Evolutionary conservation across 257 asterid genomes (phyloP).

Genomic region (Nicotiana benthamiana): DNA sequence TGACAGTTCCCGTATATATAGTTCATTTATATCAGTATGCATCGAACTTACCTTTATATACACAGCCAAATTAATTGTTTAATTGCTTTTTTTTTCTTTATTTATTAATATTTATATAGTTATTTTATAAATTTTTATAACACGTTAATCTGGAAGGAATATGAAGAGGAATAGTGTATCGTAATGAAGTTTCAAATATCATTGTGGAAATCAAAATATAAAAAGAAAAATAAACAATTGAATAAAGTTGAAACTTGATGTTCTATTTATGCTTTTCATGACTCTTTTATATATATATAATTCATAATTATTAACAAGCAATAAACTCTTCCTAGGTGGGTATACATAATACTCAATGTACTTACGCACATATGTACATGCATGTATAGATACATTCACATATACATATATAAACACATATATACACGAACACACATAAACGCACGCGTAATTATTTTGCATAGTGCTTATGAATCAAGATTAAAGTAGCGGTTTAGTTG

Average conservation of each 20-base stretch:
- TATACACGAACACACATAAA: too few relatives aligned
- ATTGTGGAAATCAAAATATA: not conserved
- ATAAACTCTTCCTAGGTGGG: too few relatives aligned
- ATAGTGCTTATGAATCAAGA: too few relatives aligned
- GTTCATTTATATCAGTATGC: not conserved
- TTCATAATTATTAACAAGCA: not conserved
- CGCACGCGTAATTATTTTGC: too few relatives aligned
- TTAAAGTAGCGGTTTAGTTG: too few relatives aligned
- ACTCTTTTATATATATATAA: not conserved
- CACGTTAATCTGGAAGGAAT: not conserved
- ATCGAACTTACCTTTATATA: not conserved
- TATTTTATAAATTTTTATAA: not conserved
- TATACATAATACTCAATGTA: too few relatives aligned
- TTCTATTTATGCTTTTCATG: not conserved
- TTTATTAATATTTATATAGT: not conserved
- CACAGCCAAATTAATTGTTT: not conserved
- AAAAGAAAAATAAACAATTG: not conserved
- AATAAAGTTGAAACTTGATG: not conserved
- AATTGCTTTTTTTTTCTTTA: not conserved
- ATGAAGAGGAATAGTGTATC: not conserved
- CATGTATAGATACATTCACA: too few relatives aligned
- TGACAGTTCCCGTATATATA: not conserved
- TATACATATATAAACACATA: too few relatives aligned
- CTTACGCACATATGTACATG: too few relatives aligned
- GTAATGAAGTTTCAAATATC: not conserved